These are phyloP conservation scores for Fragaria ananassa DNA, from an alignment of 306 rosid species.

Conservation along the genomic window DNA sequence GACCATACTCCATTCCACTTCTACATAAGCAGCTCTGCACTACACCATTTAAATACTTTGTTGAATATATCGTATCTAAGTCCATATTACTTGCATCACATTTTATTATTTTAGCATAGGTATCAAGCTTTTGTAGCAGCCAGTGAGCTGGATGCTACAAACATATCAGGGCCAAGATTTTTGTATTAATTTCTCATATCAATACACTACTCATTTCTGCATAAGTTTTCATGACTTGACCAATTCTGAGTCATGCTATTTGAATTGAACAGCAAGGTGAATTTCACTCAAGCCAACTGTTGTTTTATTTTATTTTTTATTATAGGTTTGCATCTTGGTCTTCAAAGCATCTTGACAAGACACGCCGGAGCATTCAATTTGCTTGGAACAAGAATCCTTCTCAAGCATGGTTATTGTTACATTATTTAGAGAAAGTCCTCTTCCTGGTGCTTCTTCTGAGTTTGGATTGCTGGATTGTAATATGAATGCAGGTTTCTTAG, in stretches of 20 bases:
- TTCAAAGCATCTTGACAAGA: background rate
- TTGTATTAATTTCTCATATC: background rate
- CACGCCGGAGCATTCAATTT: background rate
- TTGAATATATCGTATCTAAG: background rate
- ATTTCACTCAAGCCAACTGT: background rate
- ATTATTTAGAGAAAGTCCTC: background rate
- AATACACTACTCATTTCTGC: background rate
- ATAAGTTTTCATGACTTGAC: background rate
- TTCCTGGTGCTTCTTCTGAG: background rate
- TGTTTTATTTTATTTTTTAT: background rate
- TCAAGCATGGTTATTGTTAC: background rate
- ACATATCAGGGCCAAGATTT: background rate
- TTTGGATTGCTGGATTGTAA: slow-evolving; percentile 5
- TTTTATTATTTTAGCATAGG: background rate
- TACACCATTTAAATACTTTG: background rate
- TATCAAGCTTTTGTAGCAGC: background rate
- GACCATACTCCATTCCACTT: background rate
- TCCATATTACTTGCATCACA: background rate
- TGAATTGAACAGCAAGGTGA: background rate
- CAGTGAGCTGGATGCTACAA: background rate
- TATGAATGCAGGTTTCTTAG: background rate
- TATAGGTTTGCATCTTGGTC: background rate
- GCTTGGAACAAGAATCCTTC: background rate
- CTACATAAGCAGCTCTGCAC: background rate
- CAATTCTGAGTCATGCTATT: background rate